Percentiles rank a stretch among this genome's conserved stretches.
Conservation (phyloP, 106 monocot genomes). For the Dioscorea zingiberensis region DNA sequence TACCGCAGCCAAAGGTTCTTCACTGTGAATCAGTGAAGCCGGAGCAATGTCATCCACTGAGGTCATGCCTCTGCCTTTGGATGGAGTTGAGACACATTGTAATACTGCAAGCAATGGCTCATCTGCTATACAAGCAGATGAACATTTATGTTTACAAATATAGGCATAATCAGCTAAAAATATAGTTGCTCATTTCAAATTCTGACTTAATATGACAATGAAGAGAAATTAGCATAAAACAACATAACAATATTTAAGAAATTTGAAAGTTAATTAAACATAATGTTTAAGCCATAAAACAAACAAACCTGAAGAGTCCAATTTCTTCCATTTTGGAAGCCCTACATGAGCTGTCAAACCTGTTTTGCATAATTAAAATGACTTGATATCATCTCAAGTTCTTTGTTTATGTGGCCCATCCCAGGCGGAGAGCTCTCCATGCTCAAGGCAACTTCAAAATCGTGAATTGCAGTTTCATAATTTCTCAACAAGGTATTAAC, state of each 20-base stretch:
- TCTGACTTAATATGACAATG: not conserved
- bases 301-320: constrained; percentile 26
- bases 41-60: constrained; percentile 50
- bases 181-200: not conserved
- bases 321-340: not conserved
- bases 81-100: constrained; percentile 46
- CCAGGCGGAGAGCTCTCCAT: constrained; percentile 57
- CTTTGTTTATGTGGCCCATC: constrained; percentile 61
- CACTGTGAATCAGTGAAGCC: constrained; percentile 61
- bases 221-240: not conserved
- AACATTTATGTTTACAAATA: not conserved
- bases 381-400: constrained; percentile 27
- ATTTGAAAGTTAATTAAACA: not conserved
- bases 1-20: constrained; percentile 92
- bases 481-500: constrained; percentile 49
- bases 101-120: constrained; percentile 29
- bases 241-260: not conserved
- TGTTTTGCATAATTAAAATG: constrained; percentile 6
- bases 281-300: not conserved
- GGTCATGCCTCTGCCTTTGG: constrained; percentile 75
- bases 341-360: not conserved
- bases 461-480: constrained; percentile 48
- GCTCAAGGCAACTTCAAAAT: constrained; percentile 65
- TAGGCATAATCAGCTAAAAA: not conserved
- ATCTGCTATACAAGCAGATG: constrained; percentile 15